Evolutionary conservation across 192 early-diverging fungal species (phyloP).

Genomic region (Pilobolus umbonatus): DNA sequence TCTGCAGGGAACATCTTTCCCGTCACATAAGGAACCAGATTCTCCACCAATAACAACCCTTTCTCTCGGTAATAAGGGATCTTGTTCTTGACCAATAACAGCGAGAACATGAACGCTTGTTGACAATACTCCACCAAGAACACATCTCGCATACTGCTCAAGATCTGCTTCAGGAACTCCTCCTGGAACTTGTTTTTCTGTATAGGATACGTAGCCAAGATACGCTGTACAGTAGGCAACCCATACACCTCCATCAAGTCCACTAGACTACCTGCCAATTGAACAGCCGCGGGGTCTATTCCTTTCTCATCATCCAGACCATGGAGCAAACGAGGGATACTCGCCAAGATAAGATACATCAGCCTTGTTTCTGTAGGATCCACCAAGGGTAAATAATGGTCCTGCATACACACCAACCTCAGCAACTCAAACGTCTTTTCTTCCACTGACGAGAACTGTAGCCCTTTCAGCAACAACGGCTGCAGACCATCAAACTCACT

Average conservation of each 20-base stretch:
- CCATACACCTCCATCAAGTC: conserved; percentile 46
- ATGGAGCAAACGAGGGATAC: conserved; percentile 64
- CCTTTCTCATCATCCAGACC: conserved; percentile 52
- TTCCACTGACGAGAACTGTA: conserved; percentile 55
- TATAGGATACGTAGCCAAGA: conserved; percentile 59
- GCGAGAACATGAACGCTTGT: conserved; percentile 55
- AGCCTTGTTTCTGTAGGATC: conserved; percentile 53
- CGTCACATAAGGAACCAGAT: conserved; percentile 56
- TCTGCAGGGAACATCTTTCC: conserved; percentile 17
- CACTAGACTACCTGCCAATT: conserved; percentile 48
- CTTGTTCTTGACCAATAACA: conserved; percentile 59
- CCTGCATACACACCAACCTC: conserved; percentile 49
- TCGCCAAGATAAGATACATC: conserved; percentile 63
- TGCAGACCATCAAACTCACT: conserved; percentile 73
- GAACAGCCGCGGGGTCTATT: conserved; percentile 39
- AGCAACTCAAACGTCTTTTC: conserved; percentile 53
- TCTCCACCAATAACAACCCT: conserved; percentile 58
- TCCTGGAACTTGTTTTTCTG: conserved; percentile 59
- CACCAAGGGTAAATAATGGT: conserved; percentile 54
- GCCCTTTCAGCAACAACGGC: conserved; percentile 65
- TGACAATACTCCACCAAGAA: conserved; percentile 61
- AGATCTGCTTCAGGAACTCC: conserved; percentile 75
- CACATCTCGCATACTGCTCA: conserved; percentile 49
- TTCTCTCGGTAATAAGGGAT: conserved; percentile 57
- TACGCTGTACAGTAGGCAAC: conserved; percentile 41